Base-by-base conservation (phyloP, 495 filamentous ascomycete species). In the Aspergillus saccharolyticus region DNA sequence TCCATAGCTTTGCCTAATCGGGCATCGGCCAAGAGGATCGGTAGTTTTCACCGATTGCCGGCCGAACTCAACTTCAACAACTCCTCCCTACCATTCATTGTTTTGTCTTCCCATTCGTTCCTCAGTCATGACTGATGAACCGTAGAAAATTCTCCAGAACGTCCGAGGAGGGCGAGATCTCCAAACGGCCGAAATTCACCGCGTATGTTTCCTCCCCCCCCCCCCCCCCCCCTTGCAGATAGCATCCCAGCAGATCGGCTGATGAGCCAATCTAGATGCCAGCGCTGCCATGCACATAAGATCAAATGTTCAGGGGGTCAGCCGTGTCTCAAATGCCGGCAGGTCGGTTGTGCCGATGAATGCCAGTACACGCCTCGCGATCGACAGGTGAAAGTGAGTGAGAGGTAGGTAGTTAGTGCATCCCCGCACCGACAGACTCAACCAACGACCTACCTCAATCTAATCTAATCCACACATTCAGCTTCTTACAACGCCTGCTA, bases 301-400 rank as follows among this genome's bases (percentile, higher is more conserved):
- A 76, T 78, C 30, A 78, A 76, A 61, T 78, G 74, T 46, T 76
- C 74, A 1, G 75, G 74, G 4, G 72, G 71, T 7, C 63, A 69
- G 48, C 74, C 74, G 1, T 78, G 75, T 48, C 61, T 53, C 28
- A 77, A 76, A 64, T 78, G 74, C 33, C 59, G 53, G 8, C 54
- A 61, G 19, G 73, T 74, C 9, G 72, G 71, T 4, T 69, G 66
- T 58, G 69, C 69, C 3, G 69, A 71, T 54, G 67, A 76, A 57
- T 78, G 74, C 57, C 57, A 59, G 4, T 78, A 75, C 55, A 64
- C 67, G 2, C 46, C 65, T 43, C 70, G 74, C 10, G 75, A 77
- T 64, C 70, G 74, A 24, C 74, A 75, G 54, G 62, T 78, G 49
- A 72, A 70, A 66, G 72, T 78, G 24, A 78, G 70, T 61, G 73